Evolutionary conservation across 2,329 filamentous ascomycete genomes (phyloP).

Genomic region (Aaosphaeria arxii): DNA sequence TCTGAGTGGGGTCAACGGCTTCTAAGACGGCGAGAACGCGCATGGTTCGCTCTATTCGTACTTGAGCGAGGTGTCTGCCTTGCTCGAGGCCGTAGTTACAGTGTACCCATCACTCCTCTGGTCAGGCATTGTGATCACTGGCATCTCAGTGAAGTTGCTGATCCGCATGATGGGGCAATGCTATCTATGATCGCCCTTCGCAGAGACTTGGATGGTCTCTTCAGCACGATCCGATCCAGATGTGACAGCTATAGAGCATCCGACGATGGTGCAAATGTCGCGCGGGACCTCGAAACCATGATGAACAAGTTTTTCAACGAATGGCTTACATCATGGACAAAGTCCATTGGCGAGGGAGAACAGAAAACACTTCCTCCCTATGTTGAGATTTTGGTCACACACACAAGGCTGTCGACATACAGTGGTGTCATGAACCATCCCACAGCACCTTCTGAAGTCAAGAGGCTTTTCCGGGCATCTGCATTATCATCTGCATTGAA

Average conservation of each 20-base stretch:
- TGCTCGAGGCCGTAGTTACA: conserved; percentile 66
- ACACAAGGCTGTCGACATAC: conserved; percentile 72
- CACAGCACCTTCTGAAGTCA: conserved; percentile 66
- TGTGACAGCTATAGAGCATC: conserved; percentile 57
- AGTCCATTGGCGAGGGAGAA: conserved; percentile 23
- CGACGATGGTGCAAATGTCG: conserved; percentile 53
- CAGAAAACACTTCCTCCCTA: conserved; percentile 63
- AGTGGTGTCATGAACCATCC: conserved; percentile 72
- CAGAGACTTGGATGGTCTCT: conserved; percentile 61
- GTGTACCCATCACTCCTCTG: conserved; percentile 63
- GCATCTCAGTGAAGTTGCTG: conserved; percentile 62
- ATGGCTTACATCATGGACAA: conserved; percentile 62
- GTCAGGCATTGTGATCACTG: conserved; percentile 67
- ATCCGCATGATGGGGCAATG: conserved; percentile 67
- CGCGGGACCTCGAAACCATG: conserved; percentile 40
- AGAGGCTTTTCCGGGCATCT: conserved; percentile 69
- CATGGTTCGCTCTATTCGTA: conserved; percentile 70
- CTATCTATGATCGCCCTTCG: conserved; percentile 69
- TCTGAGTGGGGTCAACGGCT: conserved; percentile 62
- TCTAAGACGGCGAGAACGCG: conserved; percentile 63
- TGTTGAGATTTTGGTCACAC: conserved; percentile 69
- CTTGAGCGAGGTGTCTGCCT: conserved; percentile 71
- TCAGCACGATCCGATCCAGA: conserved; percentile 56
- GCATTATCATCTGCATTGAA: conserved; percentile 71
- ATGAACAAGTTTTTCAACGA: conserved; percentile 65